These are phyloP conservation scores for Aureobasidium sp. DNA, from an alignment of 2,329 filamentous ascomycete species.

Conservation along the genomic window DNA sequence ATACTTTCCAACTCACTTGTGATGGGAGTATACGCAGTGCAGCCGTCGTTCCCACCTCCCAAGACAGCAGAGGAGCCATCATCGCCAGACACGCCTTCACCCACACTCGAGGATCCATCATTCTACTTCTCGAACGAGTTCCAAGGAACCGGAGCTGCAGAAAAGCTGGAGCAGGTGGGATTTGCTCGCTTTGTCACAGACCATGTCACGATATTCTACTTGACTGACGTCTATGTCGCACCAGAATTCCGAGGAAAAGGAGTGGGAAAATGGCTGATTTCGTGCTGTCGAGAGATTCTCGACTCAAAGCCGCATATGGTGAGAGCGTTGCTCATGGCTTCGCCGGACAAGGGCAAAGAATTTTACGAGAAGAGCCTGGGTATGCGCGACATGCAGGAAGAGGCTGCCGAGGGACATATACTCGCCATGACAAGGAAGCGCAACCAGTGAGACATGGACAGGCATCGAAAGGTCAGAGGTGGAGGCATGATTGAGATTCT, in stretches of 20 bases:
- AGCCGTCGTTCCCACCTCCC: slow-evolving; percentile 9
- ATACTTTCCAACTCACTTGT: slow-evolving; percentile 25
- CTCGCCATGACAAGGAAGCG: not conserved
- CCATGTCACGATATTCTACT: slow-evolving; percentile 22
- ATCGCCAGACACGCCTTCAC: slow-evolving; percentile 23
- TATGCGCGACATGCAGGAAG: slow-evolving; percentile 19
- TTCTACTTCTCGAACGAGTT: slow-evolving; percentile 8
- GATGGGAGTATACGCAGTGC: slow-evolving; percentile 23
- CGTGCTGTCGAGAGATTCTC: slow-evolving; percentile 21
- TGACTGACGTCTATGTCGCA: slow-evolving; percentile 25
- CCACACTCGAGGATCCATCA: slow-evolving; percentile 18
- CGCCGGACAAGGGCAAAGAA: slow-evolving; percentile 16
- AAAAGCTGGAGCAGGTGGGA: slow-evolving; percentile 23
- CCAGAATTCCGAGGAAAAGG: slow-evolving; percentile 20
- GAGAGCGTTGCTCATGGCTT: slow-evolving; percentile 21
- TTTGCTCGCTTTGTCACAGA: slow-evolving; percentile 26
- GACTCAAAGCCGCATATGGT: slow-evolving; percentile 20
- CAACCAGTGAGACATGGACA: not conserved
- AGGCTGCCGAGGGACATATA: slow-evolving; percentile 1
- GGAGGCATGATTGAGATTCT: not conserved
- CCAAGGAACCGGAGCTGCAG: not conserved
- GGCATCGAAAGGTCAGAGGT: not conserved
- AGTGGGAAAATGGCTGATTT: slow-evolving; percentile 23
- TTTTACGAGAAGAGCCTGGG: slow-evolving; percentile 22
- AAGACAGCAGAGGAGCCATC: slow-evolving; percentile 18